Percentiles rank a stretch among this genome's conserved stretches.
These are phyloP conservation scores for Globisporangium carolinianum DNA, from an alignment of 352 stramenopile genomes.

Conservation along the genomic window DNA sequence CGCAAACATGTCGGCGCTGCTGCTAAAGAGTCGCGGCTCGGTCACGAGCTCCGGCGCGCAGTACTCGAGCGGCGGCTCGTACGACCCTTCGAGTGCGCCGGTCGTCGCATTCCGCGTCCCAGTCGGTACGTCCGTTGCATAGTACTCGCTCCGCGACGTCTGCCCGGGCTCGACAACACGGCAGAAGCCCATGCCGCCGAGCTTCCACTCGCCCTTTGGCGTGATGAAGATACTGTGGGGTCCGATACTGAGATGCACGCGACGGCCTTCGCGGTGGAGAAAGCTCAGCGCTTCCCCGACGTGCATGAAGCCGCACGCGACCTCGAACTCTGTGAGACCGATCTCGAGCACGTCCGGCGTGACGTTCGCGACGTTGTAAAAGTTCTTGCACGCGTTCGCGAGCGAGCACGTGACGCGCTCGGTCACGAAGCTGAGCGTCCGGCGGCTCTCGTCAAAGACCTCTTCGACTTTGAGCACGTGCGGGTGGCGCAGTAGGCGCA, in stretches of 20 bases:
- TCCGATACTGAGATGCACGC: constrained; percentile 80
- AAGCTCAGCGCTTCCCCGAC: constrained; percentile 88
- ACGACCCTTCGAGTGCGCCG: constrained; percentile 52
- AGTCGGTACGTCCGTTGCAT: constrained; percentile 47
- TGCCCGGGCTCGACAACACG: constrained; percentile 76
- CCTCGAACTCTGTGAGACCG: constrained; percentile 82
- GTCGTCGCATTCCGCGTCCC: constrained; percentile 45
- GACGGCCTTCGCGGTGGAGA: constrained; percentile 82
- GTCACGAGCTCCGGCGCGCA: constrained; percentile 80
- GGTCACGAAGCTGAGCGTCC: constrained; percentile 86
- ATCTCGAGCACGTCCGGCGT: constrained; percentile 85
- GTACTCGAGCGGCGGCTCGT: constrained; percentile 82
- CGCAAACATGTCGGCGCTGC: constrained; percentile 83
- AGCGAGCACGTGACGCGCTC: constrained; percentile 88
- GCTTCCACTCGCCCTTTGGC: constrained; percentile 88
- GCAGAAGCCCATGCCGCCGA: constrained; percentile 88
- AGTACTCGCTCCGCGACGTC: constrained; percentile 82
- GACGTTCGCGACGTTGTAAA: constrained; percentile 79
- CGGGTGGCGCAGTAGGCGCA: constrained; percentile 79
- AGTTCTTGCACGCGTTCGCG: constrained; percentile 88
- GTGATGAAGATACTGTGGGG: constrained; percentile 90
- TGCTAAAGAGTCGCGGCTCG: constrained; percentile 73
- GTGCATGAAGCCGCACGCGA: constrained; percentile 84
- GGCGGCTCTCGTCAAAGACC: constrained; percentile 82
- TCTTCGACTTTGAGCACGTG: constrained; percentile 89